These are phyloP conservation scores for Botrytis cinerea DNA, from an alignment of 2,329 filamentous ascomycete species.

Conservation along the genomic window DNA sequence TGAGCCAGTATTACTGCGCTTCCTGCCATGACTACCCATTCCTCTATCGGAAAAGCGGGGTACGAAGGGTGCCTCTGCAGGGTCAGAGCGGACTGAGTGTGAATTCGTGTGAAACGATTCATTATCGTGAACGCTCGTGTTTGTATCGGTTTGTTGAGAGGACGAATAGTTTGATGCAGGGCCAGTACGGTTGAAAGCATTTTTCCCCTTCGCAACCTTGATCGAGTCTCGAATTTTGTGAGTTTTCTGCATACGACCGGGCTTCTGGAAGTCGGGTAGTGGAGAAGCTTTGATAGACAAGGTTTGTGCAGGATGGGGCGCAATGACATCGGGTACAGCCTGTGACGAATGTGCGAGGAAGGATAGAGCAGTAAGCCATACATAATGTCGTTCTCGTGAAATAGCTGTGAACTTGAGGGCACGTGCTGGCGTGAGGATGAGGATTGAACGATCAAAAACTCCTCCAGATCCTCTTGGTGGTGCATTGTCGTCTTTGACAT, in stretches of 20 bases:
- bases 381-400: constrained; percentile 81
- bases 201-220: constrained; percentile 74
- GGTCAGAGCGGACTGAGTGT: constrained; percentile 30
- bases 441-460: constrained; percentile 88
- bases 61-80: constrained; percentile 69
- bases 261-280: constrained; percentile 51
- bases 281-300: constrained; percentile 41
- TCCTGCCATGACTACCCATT: constrained; percentile 65
- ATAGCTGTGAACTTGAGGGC: constrained; percentile 93
- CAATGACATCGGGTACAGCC: constrained; percentile 71
- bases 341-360: constrained; percentile 91
- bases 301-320: constrained; percentile 56
- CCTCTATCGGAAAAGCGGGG: constrained; percentile 67
- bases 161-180: constrained; percentile 43
- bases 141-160: constrained; percentile 27
- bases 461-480: constrained; percentile 67
- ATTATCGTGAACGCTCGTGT: constrained; percentile 30
- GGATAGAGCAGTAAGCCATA: constrained; percentile 92
- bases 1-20: constrained; percentile 86
- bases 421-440: constrained; percentile 90
- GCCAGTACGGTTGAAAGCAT: constrained; percentile 43
- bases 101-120: constrained; percentile 34
- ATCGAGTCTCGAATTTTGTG: constrained; percentile 81
- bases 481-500: constrained; percentile 92
- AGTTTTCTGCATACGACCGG: constrained; percentile 41